These are phyloP conservation scores for Pelargonium cotyledonis DNA, from an alignment of 441 rosid genomes.

Conservation along the genomic window DNA sequence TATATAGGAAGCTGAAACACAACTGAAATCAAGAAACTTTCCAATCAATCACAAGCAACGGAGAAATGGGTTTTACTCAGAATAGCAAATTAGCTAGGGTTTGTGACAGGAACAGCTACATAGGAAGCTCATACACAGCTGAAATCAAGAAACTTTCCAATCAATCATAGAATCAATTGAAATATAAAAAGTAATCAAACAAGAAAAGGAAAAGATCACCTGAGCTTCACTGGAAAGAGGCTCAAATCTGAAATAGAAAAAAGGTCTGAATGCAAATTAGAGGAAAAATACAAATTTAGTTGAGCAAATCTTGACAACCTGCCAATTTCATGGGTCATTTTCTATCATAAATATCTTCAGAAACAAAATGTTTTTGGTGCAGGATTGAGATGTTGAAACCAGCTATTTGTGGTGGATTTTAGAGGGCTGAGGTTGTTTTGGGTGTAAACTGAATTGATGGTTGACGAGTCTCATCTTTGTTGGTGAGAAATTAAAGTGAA, in stretches of 20 bases:
- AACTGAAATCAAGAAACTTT: not conserved
- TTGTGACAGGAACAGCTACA: conserved; percentile 6
- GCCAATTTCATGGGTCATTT: conserved; percentile 21
- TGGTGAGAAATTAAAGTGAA: not conserved
- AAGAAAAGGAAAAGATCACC: conserved; percentile 25
- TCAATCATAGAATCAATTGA: conserved; percentile 2
- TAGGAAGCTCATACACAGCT: not conserved
- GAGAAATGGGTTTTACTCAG: conserved; percentile 6
- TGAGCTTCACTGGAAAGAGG: conserved; percentile 15
- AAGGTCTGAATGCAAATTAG: conserved; percentile 3
- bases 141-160: not conserved
- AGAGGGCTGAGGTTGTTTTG: conserved; percentile 3
- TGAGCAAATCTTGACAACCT: conserved; percentile 20
- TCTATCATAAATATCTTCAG: not conserved
- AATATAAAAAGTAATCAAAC: conserved; percentile 14
- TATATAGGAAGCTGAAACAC: not conserved
- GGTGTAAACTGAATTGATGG: not conserved
- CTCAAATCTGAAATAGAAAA: conserved; percentile 16
- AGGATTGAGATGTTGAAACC: conserved; percentile 11
- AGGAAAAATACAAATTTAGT: not conserved
- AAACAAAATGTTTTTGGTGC: not conserved
- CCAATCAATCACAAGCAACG: conserved; percentile 7
- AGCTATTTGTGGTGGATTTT: not conserved
- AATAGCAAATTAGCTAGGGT: conserved; percentile 19
- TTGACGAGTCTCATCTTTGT: not conserved